Evolutionary conservation across 208 protist species (phyloP).

Genomic region (Wallacemonas sp.): DNA sequence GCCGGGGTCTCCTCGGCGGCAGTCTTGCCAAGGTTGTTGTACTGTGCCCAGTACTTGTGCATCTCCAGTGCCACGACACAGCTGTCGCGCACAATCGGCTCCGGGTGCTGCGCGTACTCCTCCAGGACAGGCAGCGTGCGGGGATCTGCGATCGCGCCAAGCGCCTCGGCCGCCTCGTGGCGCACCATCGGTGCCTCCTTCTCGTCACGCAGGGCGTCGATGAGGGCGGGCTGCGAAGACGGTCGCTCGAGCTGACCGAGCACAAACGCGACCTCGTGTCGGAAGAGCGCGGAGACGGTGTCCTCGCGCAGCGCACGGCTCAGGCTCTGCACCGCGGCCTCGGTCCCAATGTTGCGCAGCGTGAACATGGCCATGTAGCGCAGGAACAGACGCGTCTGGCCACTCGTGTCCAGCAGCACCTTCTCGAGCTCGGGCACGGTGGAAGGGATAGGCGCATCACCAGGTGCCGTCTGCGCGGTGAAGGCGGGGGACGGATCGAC

Average conservation of each 20-base stretch:
- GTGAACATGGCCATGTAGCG: constrained; percentile 98
- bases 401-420: constrained; percentile 74
- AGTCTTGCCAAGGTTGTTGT: constrained; percentile 44
- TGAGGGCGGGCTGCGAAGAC: constrained; percentile 64
- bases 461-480: constrained; percentile 16
- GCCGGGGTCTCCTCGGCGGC: not conserved
- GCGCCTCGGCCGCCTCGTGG: constrained; percentile 97
- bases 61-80: constrained; percentile 85
- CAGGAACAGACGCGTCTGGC: constrained; percentile 77
- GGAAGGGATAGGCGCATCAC: constrained; percentile 21
- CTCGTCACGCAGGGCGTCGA: constrained; percentile 70
- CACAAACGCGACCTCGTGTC: constrained; percentile 98
- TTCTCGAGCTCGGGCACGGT: constrained; percentile 59
- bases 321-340: constrained; percentile 75
- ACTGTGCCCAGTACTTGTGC: constrained; percentile 88
- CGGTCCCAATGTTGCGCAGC: constrained; percentile 86
- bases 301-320: constrained; percentile 88
- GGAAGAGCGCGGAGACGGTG: constrained; percentile 89
- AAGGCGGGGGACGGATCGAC: constrained; percentile 94
- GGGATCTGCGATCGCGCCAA: constrained; percentile 95
- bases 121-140: constrained; percentile 53
- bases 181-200: constrained; percentile 96
- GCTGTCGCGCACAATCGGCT: constrained; percentile 86
- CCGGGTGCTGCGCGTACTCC: constrained; percentile 66
- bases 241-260: constrained; percentile 96